A percentile compares a stretch with the other conserved stretches of the same genome.
Conservation (phyloP, 108 stramenopile species). For the Licmophora abbreviata region DNA sequence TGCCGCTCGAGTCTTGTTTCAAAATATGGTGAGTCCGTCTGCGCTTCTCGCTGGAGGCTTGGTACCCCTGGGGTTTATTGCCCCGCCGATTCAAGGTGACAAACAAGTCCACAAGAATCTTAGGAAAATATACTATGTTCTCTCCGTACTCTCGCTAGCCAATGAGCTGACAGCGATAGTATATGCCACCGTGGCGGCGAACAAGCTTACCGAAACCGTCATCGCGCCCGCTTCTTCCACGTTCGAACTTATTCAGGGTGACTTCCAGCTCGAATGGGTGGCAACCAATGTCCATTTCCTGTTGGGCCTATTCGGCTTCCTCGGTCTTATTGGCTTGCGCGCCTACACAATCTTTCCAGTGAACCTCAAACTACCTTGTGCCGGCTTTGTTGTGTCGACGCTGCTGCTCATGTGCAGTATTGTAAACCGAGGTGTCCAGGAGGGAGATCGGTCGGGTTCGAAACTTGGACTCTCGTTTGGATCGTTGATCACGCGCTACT, state of each 20-base stretch:
- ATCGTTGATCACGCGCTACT: too few relatives aligned
- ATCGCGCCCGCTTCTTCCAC: conserved; percentile 15
- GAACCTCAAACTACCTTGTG: too few relatives aligned
- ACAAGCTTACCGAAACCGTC: conserved; percentile 21
- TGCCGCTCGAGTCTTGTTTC: too few relatives aligned
- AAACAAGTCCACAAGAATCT: too few relatives aligned
- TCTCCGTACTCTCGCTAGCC: conserved; percentile 7
- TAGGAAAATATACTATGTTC: conserved; percentile 12
- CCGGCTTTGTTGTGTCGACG: not conserved
- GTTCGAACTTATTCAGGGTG: conserved; percentile 29
- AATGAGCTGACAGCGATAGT: conserved; percentile 17
- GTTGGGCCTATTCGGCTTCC: conserved; percentile 29
- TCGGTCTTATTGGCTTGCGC: conserved; percentile 9
- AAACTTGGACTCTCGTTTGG: too few relatives aligned
- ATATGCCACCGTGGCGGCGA: conserved; percentile 26
- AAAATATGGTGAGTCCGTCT: conserved; percentile 16
- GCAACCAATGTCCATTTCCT: conserved; percentile 36
- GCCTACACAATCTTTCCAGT: too few relatives aligned
- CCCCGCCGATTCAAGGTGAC: not conserved
- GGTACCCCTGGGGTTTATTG: conserved; percentile 9
- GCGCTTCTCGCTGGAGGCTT: conserved; percentile 11
- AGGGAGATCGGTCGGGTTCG: too few relatives aligned
- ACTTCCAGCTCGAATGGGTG: conserved; percentile 25
- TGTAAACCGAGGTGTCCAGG: not conserved
- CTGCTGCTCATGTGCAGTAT: not conserved